phyloP scores from a whole-genome alignment of 371 early-diverging fungal species.

The Lichtheimia corymbifera region DNA sequence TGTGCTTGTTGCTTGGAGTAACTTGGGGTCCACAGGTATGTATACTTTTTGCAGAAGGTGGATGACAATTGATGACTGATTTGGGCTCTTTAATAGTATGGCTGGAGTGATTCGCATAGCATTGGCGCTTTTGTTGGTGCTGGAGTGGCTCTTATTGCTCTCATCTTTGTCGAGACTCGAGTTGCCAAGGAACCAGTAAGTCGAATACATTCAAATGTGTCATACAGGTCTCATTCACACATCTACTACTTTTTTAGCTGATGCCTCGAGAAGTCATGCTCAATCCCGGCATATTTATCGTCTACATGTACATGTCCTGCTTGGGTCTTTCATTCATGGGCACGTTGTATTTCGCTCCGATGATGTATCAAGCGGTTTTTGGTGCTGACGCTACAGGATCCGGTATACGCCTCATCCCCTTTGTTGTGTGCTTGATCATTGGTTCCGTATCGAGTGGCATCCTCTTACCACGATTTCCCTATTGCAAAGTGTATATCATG shows the following conservation, averaged over 20 bases:
- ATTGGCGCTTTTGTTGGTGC: conserved; percentile 16
- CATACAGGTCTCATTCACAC: neutral
- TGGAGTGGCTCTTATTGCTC: conserved; percentile 5
- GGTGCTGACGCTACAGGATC: conserved; percentile 40
- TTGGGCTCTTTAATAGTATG: neutral
- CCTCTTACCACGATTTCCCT: conserved; percentile 22
- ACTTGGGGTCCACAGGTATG: conserved; percentile 42
- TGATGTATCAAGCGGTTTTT: conserved; percentile 55
- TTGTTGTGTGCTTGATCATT: conserved; percentile 36
- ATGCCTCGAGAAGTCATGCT: conserved; percentile 14
- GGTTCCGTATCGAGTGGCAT: conserved; percentile 33
- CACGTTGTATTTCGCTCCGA: conserved; percentile 71
- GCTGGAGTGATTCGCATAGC: conserved; percentile 4
- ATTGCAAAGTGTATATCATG: conserved; percentile 27
- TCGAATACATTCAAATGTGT: conserved; percentile 8
- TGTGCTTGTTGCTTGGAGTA: conserved; percentile 50
- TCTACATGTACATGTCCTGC: conserved; percentile 11
- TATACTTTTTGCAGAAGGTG: neutral
- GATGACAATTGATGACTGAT: neutral
- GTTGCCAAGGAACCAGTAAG: conserved; percentile 16
- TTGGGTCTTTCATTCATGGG: conserved; percentile 50
- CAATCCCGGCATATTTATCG: conserved; percentile 6
- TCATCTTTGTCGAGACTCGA: conserved; percentile 16
- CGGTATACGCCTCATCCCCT: conserved; percentile 46
- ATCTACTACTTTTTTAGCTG: conserved; percentile 1